A percentile compares a stretch with the other conserved stretches of the same genome.
phyloP scores from a whole-genome alignment of 2,329 filamentous ascomycete genomes.

The Mycosphaerella sp. region DNA sequence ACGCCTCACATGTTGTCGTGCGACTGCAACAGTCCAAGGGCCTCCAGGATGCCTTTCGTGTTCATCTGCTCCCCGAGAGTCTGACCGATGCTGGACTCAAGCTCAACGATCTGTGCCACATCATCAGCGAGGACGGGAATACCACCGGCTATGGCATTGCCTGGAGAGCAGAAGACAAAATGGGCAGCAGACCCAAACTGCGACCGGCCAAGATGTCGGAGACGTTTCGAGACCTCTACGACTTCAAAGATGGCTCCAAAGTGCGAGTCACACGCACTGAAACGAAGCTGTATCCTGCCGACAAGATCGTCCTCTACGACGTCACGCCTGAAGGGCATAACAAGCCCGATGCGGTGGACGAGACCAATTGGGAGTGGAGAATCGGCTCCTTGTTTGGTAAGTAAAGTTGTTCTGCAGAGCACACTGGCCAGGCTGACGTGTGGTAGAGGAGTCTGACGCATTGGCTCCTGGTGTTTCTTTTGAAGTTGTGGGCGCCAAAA shows the following conservation, averaged over 20 bases:
- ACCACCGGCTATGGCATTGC: slow-evolving; percentile 53
- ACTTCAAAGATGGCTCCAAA: slow-evolving; percentile 64
- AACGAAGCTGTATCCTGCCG: slow-evolving; percentile 48
- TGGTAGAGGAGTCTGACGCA: slow-evolving; percentile 43
- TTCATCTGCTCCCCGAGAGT: slow-evolving; percentile 52
- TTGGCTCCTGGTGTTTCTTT: slow-evolving; percentile 65
- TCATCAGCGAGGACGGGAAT: slow-evolving; percentile 40
- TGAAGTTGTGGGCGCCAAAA: slow-evolving; percentile 52
- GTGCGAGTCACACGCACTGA: slow-evolving; percentile 55
- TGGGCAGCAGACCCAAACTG: slow-evolving; percentile 53
- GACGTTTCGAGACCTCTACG: slow-evolving; percentile 63
- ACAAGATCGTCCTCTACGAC: slow-evolving; percentile 56
- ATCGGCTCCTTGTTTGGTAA: slow-evolving; percentile 10
- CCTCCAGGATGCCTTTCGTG: slow-evolving; percentile 53
- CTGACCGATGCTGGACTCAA: slow-evolving; percentile 50
- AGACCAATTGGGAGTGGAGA: slow-evolving; percentile 33
- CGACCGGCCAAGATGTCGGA: slow-evolving; percentile 66
- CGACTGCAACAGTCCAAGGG: slow-evolving; percentile 37
- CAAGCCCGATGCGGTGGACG: slow-evolving; percentile 22
- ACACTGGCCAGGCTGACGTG: not conserved
- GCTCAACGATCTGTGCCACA: slow-evolving; percentile 54
- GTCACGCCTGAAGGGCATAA: slow-evolving; percentile 38
- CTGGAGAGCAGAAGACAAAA: slow-evolving; percentile 50
- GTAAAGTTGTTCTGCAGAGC: not conserved
- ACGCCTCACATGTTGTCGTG: slow-evolving; percentile 43